A percentile compares a stretch with the other conserved stretches of the same genome.
Conservation (phyloP, 2,329 filamentous ascomycete genomes). For the Delphinella strobiligena region DNA sequence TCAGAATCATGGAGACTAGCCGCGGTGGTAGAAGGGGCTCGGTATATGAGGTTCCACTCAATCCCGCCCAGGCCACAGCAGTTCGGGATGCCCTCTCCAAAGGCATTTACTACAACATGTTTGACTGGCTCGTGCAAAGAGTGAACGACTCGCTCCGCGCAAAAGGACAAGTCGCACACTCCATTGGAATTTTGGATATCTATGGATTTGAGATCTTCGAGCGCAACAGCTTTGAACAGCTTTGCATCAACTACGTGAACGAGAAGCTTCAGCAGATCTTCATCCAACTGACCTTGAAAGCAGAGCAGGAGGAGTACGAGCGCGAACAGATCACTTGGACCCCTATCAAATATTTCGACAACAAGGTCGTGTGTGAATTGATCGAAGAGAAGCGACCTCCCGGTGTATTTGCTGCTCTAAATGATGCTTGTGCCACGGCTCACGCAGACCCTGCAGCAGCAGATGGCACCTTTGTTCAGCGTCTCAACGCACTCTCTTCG, state of each 20-base stretch:
- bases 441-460: conserved; percentile 90
- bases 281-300: conserved; percentile 90
- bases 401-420: conserved; percentile 88
- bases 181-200: conserved; percentile 94
- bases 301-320: conserved; percentile 95
- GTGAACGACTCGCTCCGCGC: conserved; percentile 82
- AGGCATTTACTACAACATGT: conserved; percentile 94
- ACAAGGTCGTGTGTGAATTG: conserved; percentile 95
- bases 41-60: conserved; percentile 65
- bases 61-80: conserved; percentile 71
- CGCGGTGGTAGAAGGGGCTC: conserved; percentile 54
- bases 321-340: conserved; percentile 97
- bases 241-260: conserved; percentile 99
- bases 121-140: conserved; percentile 94
- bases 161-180: conserved; percentile 61
- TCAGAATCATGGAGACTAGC: conserved; percentile 67
- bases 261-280: conserved; percentile 99
- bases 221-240: conserved; percentile 96
- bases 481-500: conserved; percentile 72
- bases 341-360: conserved; percentile 98
- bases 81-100: conserved; percentile 87
- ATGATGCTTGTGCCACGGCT: conserved; percentile 96
- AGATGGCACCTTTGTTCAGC: conserved; percentile 90
- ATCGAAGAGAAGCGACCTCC: conserved; percentile 87
- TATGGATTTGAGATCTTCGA: conserved; percentile 99